Percentiles rank a stretch among this genome's conserved stretches.
phyloP scores from a whole-genome alignment of 371 early-diverging fungal genomes.

The Mortierella sp. region DNA sequence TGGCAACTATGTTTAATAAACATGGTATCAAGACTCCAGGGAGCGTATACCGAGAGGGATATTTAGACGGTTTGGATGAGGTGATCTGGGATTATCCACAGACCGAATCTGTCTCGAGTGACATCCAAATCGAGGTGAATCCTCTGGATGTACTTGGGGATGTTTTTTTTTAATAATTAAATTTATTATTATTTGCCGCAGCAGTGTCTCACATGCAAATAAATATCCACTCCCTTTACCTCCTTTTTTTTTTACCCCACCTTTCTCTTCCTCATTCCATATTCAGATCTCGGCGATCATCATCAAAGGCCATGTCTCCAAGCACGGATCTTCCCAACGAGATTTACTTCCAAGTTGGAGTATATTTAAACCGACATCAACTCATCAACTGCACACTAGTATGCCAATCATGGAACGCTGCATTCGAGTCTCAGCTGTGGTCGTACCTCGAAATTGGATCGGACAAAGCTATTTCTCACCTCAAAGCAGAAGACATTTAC shows the following conservation, averaged over 20 bases:
- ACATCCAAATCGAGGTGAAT: not conserved
- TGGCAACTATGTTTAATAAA: not conserved
- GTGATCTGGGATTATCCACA: not conserved
- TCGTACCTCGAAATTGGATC: not conserved
- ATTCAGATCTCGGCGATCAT: too few relatives aligned
- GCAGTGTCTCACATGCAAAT: too few relatives aligned
- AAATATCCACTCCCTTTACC: too few relatives aligned
- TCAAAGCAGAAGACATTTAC: not conserved
- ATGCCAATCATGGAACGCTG: constrained; percentile 6
- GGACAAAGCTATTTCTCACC: not conserved
- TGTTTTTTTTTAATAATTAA: too few relatives aligned
- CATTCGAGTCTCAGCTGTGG: not conserved
- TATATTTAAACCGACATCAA: not conserved
- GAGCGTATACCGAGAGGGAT: not conserved
- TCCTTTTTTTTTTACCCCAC: too few relatives aligned
- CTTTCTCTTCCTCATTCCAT: too few relatives aligned
- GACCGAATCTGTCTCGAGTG: not conserved
- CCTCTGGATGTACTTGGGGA: too few relatives aligned
- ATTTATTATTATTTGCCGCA: too few relatives aligned
- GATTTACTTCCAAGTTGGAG: not conserved
- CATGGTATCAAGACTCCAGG: not conserved
- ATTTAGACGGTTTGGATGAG: not conserved
- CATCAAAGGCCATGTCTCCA: too few relatives aligned
- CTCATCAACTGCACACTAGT: not conserved
- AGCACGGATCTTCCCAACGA: not conserved